Percentiles rank a stretch among this genome's conserved stretches.
Evolutionary conservation across 345 rosid species (phyloP).

Genomic region (Heritiera fomes): DNA sequence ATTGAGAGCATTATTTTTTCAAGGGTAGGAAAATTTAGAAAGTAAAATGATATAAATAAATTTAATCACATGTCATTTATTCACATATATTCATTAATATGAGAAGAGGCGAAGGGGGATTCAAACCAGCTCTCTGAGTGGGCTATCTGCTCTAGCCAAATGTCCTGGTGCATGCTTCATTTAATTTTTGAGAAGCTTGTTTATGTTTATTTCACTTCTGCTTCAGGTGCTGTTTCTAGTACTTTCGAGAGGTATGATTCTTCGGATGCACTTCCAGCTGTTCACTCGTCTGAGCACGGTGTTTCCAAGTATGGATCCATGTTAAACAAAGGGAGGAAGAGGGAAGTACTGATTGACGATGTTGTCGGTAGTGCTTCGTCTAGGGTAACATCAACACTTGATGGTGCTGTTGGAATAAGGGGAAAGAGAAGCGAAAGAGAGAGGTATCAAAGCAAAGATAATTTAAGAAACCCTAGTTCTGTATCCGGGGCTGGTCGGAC

Average conservation of each 20-base stretch:
- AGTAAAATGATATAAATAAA: background rate
- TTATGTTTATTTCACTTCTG: slow-evolving; percentile 24
- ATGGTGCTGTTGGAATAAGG: slow-evolving; percentile 41
- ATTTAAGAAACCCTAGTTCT: slow-evolving; percentile 30
- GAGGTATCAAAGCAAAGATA: slow-evolving; percentile 44
- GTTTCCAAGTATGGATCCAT: slow-evolving; percentile 22
- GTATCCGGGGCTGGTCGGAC: slow-evolving; percentile 31
- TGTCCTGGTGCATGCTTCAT: background rate
- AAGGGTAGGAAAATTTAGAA: background rate
- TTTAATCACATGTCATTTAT: background rate
- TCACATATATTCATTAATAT: background rate
- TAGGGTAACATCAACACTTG: slow-evolving; percentile 54
- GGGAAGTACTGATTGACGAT: slow-evolving; percentile 72
- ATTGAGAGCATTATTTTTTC: background rate
- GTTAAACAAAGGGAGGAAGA: slow-evolving; percentile 38
- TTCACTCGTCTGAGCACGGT: slow-evolving; percentile 27
- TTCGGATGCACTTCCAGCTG: slow-evolving; percentile 27
- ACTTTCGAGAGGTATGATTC: slow-evolving; percentile 40
- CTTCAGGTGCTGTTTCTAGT: slow-evolving; percentile 73
- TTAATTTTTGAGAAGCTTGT: background rate
- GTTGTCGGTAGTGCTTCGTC: slow-evolving; percentile 75
- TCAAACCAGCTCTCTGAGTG: background rate
- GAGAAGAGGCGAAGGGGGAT: background rate
- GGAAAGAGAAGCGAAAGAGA: slow-evolving; percentile 61
- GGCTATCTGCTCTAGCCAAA: background rate